Evolutionary conservation across 1,284 basidiomycete genomes (phyloP).

Genomic region (Ganoderma resinaceum): DNA sequence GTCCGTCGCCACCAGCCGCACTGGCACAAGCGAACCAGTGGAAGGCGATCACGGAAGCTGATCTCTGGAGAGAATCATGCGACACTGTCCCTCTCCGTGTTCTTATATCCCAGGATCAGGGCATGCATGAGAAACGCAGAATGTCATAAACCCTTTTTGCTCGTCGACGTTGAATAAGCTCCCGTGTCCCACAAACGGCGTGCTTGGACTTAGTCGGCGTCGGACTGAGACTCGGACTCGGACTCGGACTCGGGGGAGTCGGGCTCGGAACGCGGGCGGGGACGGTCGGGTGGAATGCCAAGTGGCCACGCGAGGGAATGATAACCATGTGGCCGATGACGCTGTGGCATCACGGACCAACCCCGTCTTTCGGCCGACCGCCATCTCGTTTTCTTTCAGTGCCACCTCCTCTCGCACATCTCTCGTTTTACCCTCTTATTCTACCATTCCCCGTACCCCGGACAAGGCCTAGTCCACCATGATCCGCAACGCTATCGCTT

Average conservation of each 20-base stretch:
- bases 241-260: neutral
- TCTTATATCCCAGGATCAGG: neutral
- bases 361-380: conserved; percentile 37
- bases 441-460: conserved; percentile 31
- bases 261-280: conserved; percentile 17
- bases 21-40: neutral
- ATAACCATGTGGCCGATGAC: conserved; percentile 33
- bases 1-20: neutral
- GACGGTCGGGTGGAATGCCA: conserved; percentile 19
- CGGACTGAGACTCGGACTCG: conserved; percentile 1
- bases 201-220: neutral
- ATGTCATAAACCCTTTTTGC: neutral
- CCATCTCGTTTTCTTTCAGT: conserved; percentile 35
- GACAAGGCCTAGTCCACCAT: conserved; percentile 49
- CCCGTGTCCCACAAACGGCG: neutral
- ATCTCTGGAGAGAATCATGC: neutral
- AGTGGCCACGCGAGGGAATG: conserved; percentile 25
- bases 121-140: neutral
- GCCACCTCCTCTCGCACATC: conserved; percentile 28
- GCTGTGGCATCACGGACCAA: conserved; percentile 25
- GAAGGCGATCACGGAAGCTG: neutral
- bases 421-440: conserved; percentile 36
- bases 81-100: neutral
- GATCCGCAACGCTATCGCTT: conserved; percentile 70
- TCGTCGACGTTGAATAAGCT: conserved; percentile 2